These are phyloP conservation scores for Mycocentrospora acerina DNA, from an alignment of 2,329 filamentous ascomycete genomes.

Conservation along the genomic window DNA sequence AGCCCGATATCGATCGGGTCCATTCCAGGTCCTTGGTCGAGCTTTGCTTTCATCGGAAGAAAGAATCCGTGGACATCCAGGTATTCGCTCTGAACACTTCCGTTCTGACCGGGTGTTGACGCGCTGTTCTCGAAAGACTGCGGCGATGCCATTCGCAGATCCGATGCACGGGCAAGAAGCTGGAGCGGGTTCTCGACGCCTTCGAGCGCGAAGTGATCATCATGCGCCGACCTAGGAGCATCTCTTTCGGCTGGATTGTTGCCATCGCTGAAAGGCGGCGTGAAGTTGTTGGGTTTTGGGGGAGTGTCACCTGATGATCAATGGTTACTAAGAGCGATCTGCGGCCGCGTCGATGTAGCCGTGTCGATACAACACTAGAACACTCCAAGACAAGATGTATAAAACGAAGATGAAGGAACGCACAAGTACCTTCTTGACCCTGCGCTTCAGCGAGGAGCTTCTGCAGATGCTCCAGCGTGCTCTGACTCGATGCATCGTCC, in stretches of 20 bases:
- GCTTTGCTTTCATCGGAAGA: conserved; percentile 61
- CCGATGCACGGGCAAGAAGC: conserved; percentile 70
- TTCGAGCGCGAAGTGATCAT: conserved; percentile 59
- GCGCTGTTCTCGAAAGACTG: conserved; percentile 22
- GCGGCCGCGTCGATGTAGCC: too few species aligned
- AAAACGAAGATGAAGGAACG: background rate
- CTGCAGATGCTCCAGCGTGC: conserved; percentile 44
- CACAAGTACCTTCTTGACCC: conserved; percentile 17
- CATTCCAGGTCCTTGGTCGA: conserved; percentile 64
- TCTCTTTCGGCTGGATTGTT: conserved; percentile 21
- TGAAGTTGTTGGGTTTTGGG: conserved; percentile 1
- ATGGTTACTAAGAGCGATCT: too few species aligned
- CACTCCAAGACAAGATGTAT: background rate
- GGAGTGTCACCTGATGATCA: too few species aligned
- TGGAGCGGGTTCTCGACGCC: conserved; percentile 76
- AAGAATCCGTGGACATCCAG: conserved; percentile 65
- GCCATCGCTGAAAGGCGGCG: conserved; percentile 3
- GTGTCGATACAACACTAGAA: too few species aligned
- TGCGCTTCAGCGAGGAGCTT: conserved; percentile 54
- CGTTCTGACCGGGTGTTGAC: conserved; percentile 32
- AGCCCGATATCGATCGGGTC: conserved; percentile 71
- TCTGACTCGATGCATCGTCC: conserved; percentile 22
- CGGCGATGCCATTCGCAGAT: conserved; percentile 59
- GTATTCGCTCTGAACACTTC: conserved; percentile 43
- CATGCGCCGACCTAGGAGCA: conserved; percentile 31